Evolutionary conservation across 2,329 filamentous ascomycete species (phyloP).

Genomic region (Pestalotiopsis fici): DNA sequence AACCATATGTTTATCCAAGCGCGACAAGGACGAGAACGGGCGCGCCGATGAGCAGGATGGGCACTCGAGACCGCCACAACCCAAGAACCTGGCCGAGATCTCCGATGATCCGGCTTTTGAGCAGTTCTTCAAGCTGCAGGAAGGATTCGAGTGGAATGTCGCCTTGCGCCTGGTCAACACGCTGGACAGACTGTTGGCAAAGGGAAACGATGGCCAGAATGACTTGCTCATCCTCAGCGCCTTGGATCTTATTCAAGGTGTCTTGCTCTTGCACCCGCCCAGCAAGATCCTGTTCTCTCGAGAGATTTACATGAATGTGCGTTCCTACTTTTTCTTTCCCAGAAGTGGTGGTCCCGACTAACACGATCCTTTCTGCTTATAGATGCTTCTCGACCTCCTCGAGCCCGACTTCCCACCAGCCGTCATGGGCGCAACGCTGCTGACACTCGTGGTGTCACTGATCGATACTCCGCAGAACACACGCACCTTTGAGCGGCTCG

Average conservation of each 20-base stretch:
- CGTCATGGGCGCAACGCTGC: conserved; percentile 86
- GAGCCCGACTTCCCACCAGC: conserved; percentile 89
- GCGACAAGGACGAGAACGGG: conserved; percentile 15
- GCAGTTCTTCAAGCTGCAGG: conserved; percentile 95
- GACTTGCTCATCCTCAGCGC: conserved; percentile 87
- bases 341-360: not conserved
- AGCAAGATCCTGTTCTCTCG: conserved; percentile 84
- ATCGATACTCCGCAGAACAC: conserved; percentile 86
- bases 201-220: conserved; percentile 78
- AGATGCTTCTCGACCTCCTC: conserved; percentile 90
- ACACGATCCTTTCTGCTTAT: not conserved
- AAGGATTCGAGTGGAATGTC: conserved; percentile 98
- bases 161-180: conserved; percentile 82
- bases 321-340: conserved; percentile 24
- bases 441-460: conserved; percentile 86
- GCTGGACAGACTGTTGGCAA: conserved; percentile 82
- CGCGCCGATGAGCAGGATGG: conserved; percentile 35
- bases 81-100: conserved; percentile 70
- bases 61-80: conserved; percentile 37
- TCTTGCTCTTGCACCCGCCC: conserved; percentile 84
- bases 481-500: conserved; percentile 86
- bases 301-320: conserved; percentile 91
- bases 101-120: conserved; percentile 84
- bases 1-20: conserved; percentile 81
- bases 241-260: conserved; percentile 85